These are phyloP conservation scores for Tephrocybe sp. DNA, from an alignment of 768 basidiomycete species.

Conservation along the genomic window DNA sequence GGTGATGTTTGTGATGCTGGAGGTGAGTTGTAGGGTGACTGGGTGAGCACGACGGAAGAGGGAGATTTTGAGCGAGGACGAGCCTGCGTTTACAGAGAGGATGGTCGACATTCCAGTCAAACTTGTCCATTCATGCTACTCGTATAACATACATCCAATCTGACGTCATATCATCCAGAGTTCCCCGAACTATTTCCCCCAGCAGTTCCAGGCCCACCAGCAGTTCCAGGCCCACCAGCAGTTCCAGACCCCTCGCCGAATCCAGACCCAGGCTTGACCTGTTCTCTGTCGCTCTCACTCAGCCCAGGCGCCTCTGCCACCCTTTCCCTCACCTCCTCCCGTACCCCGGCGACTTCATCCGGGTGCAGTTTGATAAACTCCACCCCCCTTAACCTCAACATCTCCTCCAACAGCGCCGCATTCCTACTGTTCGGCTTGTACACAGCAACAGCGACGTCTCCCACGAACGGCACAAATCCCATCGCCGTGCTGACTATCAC, in stretches of 20 bases:
- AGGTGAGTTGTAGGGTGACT: conserved; percentile 44
- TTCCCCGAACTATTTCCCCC: no score
- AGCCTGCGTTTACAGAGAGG: conserved; percentile 76
- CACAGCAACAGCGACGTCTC: conserved; percentile 72
- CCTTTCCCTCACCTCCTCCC: conserved; percentile 27
- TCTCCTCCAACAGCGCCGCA: conserved; percentile 83
- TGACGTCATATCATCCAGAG: no score
- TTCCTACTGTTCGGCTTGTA: conserved; percentile 91
- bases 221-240: no score
- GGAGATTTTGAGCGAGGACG: conserved; percentile 83
- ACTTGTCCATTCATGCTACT: background rate
- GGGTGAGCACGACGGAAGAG: conserved; percentile 43
- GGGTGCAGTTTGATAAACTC: conserved; percentile 46
- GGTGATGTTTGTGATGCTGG: conserved; percentile 56
- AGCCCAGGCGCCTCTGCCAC: conserved; percentile 4
- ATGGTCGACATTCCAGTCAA: conserved; percentile 39
- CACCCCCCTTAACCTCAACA: conserved; percentile 72
- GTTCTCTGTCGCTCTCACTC: conserved; percentile 34
- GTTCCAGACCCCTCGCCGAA: conserved; percentile 32
- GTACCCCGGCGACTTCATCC: conserved; percentile 23
- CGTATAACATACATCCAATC: no score
- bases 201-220: no score
- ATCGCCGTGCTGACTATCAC: conserved; percentile 65
- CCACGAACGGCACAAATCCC: conserved; percentile 67
- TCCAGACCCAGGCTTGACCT: conserved; percentile 57